Conservation (phyloP, 768 basidiomycete genomes). For the Boletus reticuloceps region DNA sequence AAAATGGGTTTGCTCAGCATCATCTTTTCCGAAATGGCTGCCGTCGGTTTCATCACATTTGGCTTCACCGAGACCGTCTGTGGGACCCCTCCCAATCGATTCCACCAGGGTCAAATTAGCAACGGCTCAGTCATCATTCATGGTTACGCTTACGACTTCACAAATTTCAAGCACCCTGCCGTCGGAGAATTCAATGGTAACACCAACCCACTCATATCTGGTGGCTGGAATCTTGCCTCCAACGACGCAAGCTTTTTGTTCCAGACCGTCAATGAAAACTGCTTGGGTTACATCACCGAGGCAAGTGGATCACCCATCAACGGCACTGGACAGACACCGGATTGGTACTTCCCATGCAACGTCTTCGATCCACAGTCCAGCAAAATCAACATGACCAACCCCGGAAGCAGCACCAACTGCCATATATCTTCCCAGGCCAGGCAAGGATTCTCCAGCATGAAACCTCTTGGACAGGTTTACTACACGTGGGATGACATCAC, state of each 20-base stretch:
- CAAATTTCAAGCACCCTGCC: constrained; percentile 79
- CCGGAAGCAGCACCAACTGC: constrained; percentile 65
- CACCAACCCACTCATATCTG: constrained; percentile 80
- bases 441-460: constrained; percentile 45
- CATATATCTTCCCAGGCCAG: constrained; percentile 62
- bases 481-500: constrained; percentile 88
- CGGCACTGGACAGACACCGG: constrained; percentile 55
- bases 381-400: constrained; percentile 65
- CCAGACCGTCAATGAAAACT: constrained; percentile 87
- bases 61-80: constrained; percentile 96
- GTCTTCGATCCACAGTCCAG: constrained; percentile 71
- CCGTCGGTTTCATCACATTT: constrained; percentile 96
- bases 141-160: constrained; percentile 91
- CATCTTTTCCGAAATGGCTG: constrained; percentile 82
- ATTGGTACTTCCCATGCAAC: constrained; percentile 99
- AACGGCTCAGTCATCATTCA: constrained; percentile 88
- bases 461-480: constrained; percentile 81
- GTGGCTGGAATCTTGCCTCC: constrained; percentile 73
- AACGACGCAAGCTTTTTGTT: constrained; percentile 95
- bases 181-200: constrained; percentile 70
- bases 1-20: constrained; percentile 91
- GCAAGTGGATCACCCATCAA: constrained; percentile 70
- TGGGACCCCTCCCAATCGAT: constrained; percentile 81
- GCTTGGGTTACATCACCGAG: constrained; percentile 72
- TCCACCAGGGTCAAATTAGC: constrained; percentile 73